A percentile compares a stretch with the other conserved stretches of the same genome.
Evolutionary conservation across 495 filamentous ascomycete species (phyloP).

Genomic region (Xylaria venustula): DNA sequence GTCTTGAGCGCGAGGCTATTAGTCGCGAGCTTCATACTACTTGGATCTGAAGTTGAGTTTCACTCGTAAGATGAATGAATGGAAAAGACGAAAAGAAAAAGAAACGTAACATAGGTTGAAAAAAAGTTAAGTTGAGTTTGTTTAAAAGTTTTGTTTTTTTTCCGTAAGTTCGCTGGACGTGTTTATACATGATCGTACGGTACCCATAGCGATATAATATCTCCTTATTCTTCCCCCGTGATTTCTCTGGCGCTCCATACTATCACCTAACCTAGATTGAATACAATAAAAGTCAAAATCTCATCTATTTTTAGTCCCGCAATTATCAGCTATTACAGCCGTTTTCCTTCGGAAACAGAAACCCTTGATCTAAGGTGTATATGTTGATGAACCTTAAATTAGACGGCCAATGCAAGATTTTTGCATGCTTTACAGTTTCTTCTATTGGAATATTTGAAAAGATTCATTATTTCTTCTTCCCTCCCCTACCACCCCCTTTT

Average conservation of each 20-base stretch:
- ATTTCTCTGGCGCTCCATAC: neutral
- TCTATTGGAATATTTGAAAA: no score
- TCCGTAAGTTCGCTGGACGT: neutral
- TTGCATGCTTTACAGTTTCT: no score
- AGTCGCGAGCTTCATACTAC: neutral
- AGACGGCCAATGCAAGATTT: no score
- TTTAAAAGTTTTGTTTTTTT: neutral
- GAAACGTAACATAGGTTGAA: neutral
- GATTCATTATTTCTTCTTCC: slow-evolving; percentile 23
- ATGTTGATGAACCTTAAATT: no score
- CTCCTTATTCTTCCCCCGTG: neutral
- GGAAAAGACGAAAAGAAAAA: neutral
- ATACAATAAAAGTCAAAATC: no score
- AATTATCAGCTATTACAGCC: no score
- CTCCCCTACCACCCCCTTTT: slow-evolving; percentile 21
- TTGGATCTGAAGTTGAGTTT: slow-evolving; percentile 1
- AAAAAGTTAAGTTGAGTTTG: neutral
- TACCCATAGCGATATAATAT: neutral
- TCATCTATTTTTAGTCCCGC: no score
- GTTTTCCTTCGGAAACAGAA: no score
- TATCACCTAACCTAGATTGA: neutral
- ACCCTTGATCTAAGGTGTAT: no score
- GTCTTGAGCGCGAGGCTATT: neutral
- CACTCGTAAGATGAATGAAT: neutral
- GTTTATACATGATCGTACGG: neutral